phyloP scores from a whole-genome alignment of 768 basidiomycete species.

The Ramaria rubella region DNA sequence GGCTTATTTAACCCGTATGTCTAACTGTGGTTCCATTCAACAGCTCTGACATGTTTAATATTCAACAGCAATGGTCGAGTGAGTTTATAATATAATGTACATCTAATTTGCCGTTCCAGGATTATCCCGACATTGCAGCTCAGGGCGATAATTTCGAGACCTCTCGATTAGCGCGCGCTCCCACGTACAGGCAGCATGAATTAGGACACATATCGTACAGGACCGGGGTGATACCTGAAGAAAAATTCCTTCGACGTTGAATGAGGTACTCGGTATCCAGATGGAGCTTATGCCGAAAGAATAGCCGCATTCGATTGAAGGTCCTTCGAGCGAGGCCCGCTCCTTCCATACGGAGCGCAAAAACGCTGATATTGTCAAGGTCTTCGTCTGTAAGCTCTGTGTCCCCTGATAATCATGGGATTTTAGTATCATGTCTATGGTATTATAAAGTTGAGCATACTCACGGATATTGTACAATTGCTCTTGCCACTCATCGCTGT shows the following conservation, averaged over 20 bases:
- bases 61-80: conserved; percentile 4
- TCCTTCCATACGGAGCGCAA: neutral
- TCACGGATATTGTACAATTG: neutral
- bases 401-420: no score
- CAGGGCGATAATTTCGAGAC: neutral
- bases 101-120: neutral
- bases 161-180: conserved; percentile 21
- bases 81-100: neutral
- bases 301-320: neutral
- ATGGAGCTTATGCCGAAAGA: neutral
- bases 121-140: neutral
- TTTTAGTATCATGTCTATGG: neutral
- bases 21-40: neutral
- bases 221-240: conserved; percentile 28
- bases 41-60: neutral
- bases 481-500: neutral
- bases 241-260: conserved; percentile 19
- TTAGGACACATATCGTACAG: conserved; percentile 38
- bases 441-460: neutral
- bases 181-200: conserved; percentile 35
- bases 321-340: neutral
- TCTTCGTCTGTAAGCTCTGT: neutral
- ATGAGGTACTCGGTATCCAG: conserved; percentile 1
- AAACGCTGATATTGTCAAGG: neutral
- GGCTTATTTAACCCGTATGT: conserved; percentile 5